These are phyloP conservation scores for Monascus ruber DNA, from an alignment of 2,329 filamentous ascomycete genomes.

Conservation along the genomic window DNA sequence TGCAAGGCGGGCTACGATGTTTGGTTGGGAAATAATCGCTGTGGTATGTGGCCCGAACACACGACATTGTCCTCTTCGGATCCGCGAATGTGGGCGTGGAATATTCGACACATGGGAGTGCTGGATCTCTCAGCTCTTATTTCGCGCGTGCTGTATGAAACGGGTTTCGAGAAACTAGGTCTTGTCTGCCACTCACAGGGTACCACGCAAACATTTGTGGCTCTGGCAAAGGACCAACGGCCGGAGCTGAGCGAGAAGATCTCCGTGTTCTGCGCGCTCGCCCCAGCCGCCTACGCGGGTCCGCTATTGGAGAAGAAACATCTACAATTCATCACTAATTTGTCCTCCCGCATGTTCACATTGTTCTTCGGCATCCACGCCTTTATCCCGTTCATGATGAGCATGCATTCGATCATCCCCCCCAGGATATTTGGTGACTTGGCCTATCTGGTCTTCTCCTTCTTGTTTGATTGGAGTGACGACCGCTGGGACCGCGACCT, in stretches of 20 bases:
- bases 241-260: constrained; percentile 73
- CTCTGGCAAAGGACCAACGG: constrained; percentile 77
- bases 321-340: constrained; percentile 80
- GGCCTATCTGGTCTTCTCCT: constrained; percentile 81
- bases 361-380: constrained; percentile 82
- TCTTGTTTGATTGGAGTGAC: constrained; percentile 82
- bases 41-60: constrained; percentile 72
- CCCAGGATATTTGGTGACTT: constrained; percentile 63
- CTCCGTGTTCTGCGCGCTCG: constrained; percentile 81
- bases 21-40: constrained; percentile 90
- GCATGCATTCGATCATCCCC: constrained; percentile 58
- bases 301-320: constrained; percentile 76
- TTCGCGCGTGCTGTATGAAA: constrained; percentile 68
- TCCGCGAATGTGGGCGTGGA: constrained; percentile 94
- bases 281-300: constrained; percentile 82
- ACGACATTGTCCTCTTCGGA: constrained; percentile 58
- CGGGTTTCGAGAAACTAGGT: constrained; percentile 70
- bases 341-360: constrained; percentile 65
- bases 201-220: constrained; percentile 78
- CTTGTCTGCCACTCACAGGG: constrained; percentile 84
- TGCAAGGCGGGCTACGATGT: constrained; percentile 90
- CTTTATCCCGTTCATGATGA: constrained; percentile 91
- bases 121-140: constrained; percentile 75
- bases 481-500: constrained; percentile 70
- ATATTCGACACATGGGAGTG: constrained; percentile 85